Evolutionary conservation across 164 flowering plant genomes (phyloP).

Genomic region (Tetracentron sinense): DNA sequence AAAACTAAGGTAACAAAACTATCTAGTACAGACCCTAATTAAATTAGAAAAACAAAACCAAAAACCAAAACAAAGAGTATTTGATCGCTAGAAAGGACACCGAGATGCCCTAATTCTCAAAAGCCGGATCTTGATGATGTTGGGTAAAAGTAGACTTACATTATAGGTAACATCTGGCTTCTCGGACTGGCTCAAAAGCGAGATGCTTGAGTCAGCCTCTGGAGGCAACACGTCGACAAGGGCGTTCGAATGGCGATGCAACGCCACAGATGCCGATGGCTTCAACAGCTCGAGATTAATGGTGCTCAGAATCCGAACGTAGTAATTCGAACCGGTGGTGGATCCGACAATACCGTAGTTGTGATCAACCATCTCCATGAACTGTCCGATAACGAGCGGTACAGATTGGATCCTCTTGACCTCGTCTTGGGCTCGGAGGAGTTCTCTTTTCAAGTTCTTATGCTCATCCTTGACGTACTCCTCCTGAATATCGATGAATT

Average conservation of each 20-base stretch:
- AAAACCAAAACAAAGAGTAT: background rate
- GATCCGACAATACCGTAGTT: constrained; percentile 94
- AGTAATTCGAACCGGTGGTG: constrained; percentile 83
- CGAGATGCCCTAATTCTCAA: background rate
- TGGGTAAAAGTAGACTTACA: constrained; percentile 38
- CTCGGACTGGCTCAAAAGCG: constrained; percentile 86
- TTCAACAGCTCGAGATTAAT: constrained; percentile 79
- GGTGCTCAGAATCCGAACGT: constrained; percentile 64
- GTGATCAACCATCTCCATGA: too few relatives aligned
- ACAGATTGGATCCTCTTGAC: constrained; percentile 96
- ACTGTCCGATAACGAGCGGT: constrained; percentile 93
- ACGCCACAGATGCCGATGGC: constrained; percentile 86
- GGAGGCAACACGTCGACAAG: constrained; percentile 1
- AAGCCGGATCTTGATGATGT: constrained; percentile 4
- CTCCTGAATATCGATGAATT: constrained; percentile 88
- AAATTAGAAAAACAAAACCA: background rate
- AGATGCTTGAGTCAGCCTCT: constrained; percentile 45
- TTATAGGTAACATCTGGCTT: constrained; percentile 90
- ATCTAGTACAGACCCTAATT: too few relatives aligned
- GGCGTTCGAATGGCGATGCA: constrained; percentile 66
- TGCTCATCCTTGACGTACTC: constrained; percentile 93
- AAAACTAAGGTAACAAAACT: too few relatives aligned
- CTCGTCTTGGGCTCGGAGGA: constrained; percentile 88
- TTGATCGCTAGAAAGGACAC: background rate
- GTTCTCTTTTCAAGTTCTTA: constrained; percentile 87